phyloP scores from a whole-genome alignment of 1,284 basidiomycete genomes.

The Boletus hoseneyae region DNA sequence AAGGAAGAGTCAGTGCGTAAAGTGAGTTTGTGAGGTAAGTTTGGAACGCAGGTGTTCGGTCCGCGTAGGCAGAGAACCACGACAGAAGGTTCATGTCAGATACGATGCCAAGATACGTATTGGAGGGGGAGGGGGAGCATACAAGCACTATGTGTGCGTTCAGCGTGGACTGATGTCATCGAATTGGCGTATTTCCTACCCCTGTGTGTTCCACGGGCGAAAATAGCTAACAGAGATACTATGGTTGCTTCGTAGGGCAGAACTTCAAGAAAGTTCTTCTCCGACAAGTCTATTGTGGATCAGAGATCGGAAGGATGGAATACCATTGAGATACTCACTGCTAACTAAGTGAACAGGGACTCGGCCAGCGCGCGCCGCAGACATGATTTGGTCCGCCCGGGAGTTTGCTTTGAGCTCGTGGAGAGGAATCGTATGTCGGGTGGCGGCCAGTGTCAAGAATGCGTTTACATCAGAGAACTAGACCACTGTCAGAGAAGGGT shows the following conservation, averaged over 20 bases:
- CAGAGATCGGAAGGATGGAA: neutral
- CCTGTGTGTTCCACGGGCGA: constrained; percentile 67
- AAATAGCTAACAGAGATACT: constrained; percentile 59
- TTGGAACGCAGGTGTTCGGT: constrained; percentile 45
- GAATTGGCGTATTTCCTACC: constrained; percentile 38
- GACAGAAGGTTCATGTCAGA: constrained; percentile 59
- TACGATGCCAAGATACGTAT: constrained; percentile 51
- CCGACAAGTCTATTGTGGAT: constrained; percentile 58
- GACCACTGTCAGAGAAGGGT: constrained; percentile 12
- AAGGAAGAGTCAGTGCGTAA: constrained; percentile 56
- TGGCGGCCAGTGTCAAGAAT: constrained; percentile 75
- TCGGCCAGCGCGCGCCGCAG: constrained; percentile 65
- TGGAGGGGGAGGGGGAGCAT: constrained; percentile 37
- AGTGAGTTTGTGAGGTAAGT: constrained; percentile 57
- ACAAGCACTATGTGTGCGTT: constrained; percentile 45
- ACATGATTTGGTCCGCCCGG: constrained; percentile 61
- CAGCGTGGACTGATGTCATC: constrained; percentile 4
- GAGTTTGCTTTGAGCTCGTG: constrained; percentile 58
- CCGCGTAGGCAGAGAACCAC: constrained; percentile 59
- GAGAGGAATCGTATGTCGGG: constrained; percentile 58
- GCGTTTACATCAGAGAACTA: constrained; percentile 82
- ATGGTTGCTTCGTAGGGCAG: constrained; percentile 61
- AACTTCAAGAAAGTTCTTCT: constrained; percentile 71
- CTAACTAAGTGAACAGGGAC: constrained; percentile 72
- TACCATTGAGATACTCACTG: constrained; percentile 48